Evolutionary conservation across 176 grass and related monocot genomes (phyloP).

Genomic region (Otatea glauca): DNA sequence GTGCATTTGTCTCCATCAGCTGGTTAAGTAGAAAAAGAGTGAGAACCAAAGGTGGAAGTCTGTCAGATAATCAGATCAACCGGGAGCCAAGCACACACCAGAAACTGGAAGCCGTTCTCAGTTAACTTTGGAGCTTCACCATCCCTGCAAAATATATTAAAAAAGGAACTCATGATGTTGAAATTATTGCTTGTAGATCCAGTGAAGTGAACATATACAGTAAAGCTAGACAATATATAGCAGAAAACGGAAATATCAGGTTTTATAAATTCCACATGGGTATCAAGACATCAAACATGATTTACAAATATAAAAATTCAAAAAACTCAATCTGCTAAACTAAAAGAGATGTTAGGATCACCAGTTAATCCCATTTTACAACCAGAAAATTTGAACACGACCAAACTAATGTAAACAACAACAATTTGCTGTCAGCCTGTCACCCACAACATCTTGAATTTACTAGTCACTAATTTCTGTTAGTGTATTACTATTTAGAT

Average conservation of each 20-base stretch:
- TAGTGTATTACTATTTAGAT: not conserved
- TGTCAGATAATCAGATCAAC: slow-evolving; percentile 34
- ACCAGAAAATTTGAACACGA: slow-evolving; percentile 20
- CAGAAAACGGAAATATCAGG: slow-evolving; percentile 9
- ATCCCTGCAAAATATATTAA: slow-evolving; percentile 64
- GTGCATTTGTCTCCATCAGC: slow-evolving; percentile 95
- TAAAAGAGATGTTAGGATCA: slow-evolving; percentile 15
- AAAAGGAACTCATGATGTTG: slow-evolving; percentile 27
- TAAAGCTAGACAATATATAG: not conserved
- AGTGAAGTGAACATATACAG: slow-evolving; percentile 19
- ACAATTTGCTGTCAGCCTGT: not conserved
- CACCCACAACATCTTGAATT: not conserved
- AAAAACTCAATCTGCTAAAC: not conserved
- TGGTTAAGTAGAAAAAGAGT: slow-evolving; percentile 52
- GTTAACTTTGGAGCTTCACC: slow-evolving; percentile 84
- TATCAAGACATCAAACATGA: not conserved
- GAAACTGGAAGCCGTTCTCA: slow-evolving; percentile 97
- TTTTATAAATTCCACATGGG: slow-evolving; percentile 1
- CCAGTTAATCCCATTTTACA: slow-evolving; percentile 9
- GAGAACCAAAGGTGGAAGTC: slow-evolving; percentile 35
- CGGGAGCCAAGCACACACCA: slow-evolving; percentile 52
- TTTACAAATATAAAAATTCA: slow-evolving; percentile 7
- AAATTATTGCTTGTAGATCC: slow-evolving; percentile 8
- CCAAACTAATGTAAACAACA: not conserved
- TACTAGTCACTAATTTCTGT: slow-evolving; percentile 11